Conservation (phyloP, 2,329 filamentous ascomycete species). For the Emericellopsis cladophorae region DNA sequence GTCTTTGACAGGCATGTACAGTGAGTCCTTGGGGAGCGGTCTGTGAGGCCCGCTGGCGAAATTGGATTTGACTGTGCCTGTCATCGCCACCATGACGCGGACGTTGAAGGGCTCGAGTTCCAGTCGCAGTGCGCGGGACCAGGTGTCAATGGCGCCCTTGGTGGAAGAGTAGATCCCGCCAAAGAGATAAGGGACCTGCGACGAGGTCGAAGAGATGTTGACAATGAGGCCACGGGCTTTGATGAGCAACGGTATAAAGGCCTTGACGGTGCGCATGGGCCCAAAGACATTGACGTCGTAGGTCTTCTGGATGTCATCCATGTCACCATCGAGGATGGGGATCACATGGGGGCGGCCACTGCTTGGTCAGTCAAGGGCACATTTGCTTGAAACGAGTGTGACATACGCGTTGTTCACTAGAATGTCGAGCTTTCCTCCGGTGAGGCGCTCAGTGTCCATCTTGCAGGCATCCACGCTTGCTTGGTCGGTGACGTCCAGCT, state of each 20-base stretch:
- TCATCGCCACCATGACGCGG: constrained; percentile 43
- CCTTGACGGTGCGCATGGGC: constrained; percentile 40
- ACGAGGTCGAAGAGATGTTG: constrained; percentile 40
- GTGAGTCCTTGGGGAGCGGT: constrained; percentile 27
- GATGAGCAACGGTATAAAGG: constrained; percentile 36
- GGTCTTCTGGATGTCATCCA: constrained; percentile 37
- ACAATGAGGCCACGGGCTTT: constrained; percentile 36
- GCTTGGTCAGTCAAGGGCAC: not conserved
- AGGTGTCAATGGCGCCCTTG: constrained; percentile 40
- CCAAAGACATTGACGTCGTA: constrained; percentile 47
- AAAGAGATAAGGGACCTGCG: constrained; percentile 38
- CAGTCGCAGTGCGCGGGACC: constrained; percentile 38
- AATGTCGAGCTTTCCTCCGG: constrained; percentile 25
- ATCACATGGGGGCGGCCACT: constrained; percentile 39
- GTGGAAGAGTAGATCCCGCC: constrained; percentile 40
- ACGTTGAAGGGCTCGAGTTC: constrained; percentile 41
- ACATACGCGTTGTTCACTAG: constrained; percentile 25
- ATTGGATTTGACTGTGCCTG: constrained; percentile 38
- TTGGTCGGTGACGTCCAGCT: constrained; percentile 25
- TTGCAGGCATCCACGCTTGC: constrained; percentile 18
- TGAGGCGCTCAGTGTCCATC: constrained; percentile 16
- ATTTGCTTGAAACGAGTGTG: not conserved
- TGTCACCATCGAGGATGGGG: constrained; percentile 36
- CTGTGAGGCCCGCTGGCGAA: constrained; percentile 29
- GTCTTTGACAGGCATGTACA: constrained; percentile 31